These are phyloP conservation scores for Eucalyptus curtisii DNA, from an alignment of 345 rosid species.

Conservation along the genomic window DNA sequence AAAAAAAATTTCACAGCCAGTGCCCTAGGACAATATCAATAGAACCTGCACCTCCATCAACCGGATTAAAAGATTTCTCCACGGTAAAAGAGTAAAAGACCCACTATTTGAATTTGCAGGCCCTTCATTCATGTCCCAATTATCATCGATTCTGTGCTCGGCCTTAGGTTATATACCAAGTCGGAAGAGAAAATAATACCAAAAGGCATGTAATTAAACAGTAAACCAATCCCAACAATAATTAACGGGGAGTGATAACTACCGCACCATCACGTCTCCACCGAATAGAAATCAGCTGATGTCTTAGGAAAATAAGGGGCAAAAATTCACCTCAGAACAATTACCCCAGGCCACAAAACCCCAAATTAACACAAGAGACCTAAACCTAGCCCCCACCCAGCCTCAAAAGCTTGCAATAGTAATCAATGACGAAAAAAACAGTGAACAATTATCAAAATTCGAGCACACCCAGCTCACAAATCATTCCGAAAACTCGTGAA, in stretches of 20 bases:
- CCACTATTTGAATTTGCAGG: neutral
- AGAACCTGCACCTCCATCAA: neutral
- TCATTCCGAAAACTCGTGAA: neutral
- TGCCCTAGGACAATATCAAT: neutral
- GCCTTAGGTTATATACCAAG: neutral
- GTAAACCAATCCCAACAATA: neutral
- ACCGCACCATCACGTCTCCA: neutral
- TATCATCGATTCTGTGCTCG: neutral
- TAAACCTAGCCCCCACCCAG: neutral
- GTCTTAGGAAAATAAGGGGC: neutral
- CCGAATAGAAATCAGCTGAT: neutral
- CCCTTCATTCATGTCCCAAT: neutral
- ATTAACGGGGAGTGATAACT: neutral
- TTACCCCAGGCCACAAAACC: neutral
- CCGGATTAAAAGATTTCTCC: neutral
- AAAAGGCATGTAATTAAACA: neutral
- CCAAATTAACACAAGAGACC: neutral
- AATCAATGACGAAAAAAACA: neutral
- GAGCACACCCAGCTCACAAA: neutral
- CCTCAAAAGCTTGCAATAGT: neutral
- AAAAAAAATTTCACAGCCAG: neutral
- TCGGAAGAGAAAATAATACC: neutral
- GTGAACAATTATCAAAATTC: neutral
- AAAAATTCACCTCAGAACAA: neutral
- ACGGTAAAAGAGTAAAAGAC: neutral